Conservation (phyloP, 2,329 filamentous ascomycete genomes). For the Trichoderma sp. region DNA sequence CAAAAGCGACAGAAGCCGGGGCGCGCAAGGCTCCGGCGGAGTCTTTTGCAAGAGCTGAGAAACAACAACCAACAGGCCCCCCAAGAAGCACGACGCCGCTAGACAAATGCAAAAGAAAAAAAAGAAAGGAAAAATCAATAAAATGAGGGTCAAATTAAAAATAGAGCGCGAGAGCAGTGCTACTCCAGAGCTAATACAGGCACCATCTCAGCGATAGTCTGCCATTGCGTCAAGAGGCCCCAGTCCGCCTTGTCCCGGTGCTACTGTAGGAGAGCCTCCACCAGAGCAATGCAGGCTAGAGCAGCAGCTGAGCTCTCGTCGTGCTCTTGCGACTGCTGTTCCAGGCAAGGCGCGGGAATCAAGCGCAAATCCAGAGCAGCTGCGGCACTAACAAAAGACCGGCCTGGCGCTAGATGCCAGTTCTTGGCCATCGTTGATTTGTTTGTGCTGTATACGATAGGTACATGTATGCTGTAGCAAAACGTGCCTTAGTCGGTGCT, state of each 20-base stretch:
- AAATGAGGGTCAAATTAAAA: not conserved
- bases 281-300: not conserved
- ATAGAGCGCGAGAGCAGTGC: not conserved
- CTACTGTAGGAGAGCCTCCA: not conserved
- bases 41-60: slow-evolving; percentile 8
- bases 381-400: not conserved
- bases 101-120: not conserved
- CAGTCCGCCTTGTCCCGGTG: not conserved
- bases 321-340: not conserved
- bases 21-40: not conserved
- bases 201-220: not conserved
- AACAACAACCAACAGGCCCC: not conserved
- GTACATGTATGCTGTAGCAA: not conserved
- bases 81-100: not conserved
- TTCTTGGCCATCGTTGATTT: not conserved
- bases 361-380: not conserved
- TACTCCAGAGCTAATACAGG: slow-evolving; percentile 18
- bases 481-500: not conserved
- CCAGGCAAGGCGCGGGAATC: not conserved
- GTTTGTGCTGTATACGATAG: not conserved
- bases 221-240: not conserved
- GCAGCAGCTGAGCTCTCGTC: not conserved
- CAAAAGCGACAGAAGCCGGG: not conserved
- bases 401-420: not conserved
- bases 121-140: not conserved